Percentiles rank a stretch among this genome's conserved stretches.
Evolutionary conservation across 1,284 basidiomycete genomes (phyloP).

Genomic region (Heterobasidion irregulare): DNA sequence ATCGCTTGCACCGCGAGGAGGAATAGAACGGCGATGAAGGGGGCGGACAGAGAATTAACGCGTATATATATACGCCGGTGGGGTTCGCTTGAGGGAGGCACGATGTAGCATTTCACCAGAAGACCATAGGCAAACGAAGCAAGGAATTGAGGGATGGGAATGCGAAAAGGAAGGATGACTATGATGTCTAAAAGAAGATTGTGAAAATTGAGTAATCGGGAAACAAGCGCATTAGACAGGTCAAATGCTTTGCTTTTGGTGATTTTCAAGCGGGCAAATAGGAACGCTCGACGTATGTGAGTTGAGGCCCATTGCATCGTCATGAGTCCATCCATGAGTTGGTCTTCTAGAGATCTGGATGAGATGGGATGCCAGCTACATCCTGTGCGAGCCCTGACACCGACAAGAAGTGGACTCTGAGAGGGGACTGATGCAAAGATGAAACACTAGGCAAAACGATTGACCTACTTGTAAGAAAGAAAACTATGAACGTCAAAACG

Average conservation of each 20-base stretch:
- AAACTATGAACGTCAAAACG: slow-evolving; percentile 63
- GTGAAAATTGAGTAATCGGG: not conserved
- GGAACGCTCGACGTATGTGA: no score
- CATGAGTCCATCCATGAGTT: no score
- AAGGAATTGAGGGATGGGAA: slow-evolving; percentile 35
- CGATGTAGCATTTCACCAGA: slow-evolving; percentile 15
- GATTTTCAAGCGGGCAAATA: no score
- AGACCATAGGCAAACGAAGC: slow-evolving; percentile 6
- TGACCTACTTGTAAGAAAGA: slow-evolving; percentile 63
- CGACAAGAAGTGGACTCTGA: no score
- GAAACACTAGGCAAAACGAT: not conserved
- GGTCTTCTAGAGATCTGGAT: no score
- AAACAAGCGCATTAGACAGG: no score
- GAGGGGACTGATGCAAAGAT: not conserved
- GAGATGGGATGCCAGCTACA: no score
- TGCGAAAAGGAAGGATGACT: slow-evolving; percentile 56
- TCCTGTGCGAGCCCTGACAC: no score
- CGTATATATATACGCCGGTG: slow-evolving; percentile 29
- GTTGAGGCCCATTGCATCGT: no score
- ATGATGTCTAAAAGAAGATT: slow-evolving; percentile 34
- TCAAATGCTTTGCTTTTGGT: no score
- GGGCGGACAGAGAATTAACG: slow-evolving; percentile 67
- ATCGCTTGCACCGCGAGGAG: slow-evolving; percentile 75
- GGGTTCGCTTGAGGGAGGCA: slow-evolving; percentile 19
- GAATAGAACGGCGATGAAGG: slow-evolving; percentile 72